Evolutionary conservation across 306 rosid species (phyloP).

Genomic region (Inga laurina): DNA sequence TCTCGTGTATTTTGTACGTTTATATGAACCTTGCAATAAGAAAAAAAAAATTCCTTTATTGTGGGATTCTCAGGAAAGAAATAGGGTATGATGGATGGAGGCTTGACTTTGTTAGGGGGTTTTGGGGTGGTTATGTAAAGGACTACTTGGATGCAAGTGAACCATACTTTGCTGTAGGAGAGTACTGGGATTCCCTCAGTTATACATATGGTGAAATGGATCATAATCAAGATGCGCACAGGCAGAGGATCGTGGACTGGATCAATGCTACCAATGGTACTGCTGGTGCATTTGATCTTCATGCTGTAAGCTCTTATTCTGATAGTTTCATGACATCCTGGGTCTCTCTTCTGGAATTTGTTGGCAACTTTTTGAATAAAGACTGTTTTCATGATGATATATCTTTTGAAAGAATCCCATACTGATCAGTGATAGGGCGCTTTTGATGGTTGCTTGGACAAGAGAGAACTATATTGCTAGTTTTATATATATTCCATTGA

Average conservation of each 20-base stretch:
- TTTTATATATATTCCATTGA: neutral
- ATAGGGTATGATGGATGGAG: constrained; percentile 99
- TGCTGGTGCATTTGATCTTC: constrained; percentile 97
- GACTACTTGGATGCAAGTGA: constrained; percentile 81
- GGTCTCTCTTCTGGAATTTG: constrained; percentile 8
- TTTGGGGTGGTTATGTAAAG: constrained; percentile 99
- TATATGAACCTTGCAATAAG: neutral
- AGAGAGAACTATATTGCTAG: constrained; percentile 8
- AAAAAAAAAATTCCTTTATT: constrained; percentile 1
- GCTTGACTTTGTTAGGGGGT: constrained; percentile 96
- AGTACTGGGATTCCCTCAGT: constrained; percentile 97
- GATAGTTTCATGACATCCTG: constrained; percentile 12
- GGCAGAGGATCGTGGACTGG: constrained; percentile 98
- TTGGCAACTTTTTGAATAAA: neutral
- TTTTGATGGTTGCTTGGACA: constrained; percentile 4
- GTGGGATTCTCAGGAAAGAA: constrained; percentile 65
- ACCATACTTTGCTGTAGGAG: constrained; percentile 90
- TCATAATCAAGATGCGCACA: constrained; percentile 92
- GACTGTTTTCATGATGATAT: neutral
- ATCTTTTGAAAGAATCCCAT: constrained; percentile 12
- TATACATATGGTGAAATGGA: constrained; percentile 92
- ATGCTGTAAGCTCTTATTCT: constrained; percentile 65
- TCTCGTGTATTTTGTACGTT: neutral
- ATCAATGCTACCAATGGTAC: constrained; percentile 82
- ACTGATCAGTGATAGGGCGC: constrained; percentile 9